Evolutionary conservation across 352 stramenopile genomes (phyloP).

Genomic region (Phytophthora cactorum): DNA sequence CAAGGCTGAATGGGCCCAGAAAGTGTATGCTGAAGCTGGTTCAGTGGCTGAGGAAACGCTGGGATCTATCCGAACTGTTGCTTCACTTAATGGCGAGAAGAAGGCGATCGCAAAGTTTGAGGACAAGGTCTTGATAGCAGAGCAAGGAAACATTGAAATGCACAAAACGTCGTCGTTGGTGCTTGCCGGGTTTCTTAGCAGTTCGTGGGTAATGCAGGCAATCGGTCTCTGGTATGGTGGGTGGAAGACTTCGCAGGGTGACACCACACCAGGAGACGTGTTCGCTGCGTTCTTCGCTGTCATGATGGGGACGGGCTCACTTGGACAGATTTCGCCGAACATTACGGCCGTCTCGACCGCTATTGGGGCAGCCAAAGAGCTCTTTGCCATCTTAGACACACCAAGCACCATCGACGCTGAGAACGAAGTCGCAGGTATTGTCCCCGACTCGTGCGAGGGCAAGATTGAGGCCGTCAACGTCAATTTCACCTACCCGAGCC

Average conservation of each 20-base stretch:
- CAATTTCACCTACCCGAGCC: constrained; percentile 82
- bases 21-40: constrained; percentile 52
- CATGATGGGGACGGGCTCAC: constrained; percentile 43
- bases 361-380: constrained; percentile 32
- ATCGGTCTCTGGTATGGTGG: constrained; percentile 65
- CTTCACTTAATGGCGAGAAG: constrained; percentile 47
- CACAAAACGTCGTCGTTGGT: constrained; percentile 42
- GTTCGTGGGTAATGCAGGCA: constrained; percentile 57
- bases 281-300: constrained; percentile 61
- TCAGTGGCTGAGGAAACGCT: constrained; percentile 54
- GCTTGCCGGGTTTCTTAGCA: constrained; percentile 46
- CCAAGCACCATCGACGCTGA: constrained; percentile 55
- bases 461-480: constrained; percentile 64
- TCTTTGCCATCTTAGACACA: constrained; percentile 62
- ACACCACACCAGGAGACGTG: constrained; percentile 43
- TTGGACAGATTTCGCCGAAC: constrained; percentile 58
- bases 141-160: constrained; percentile 47
- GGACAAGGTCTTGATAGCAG: constrained; percentile 32
- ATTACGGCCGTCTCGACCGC: constrained; percentile 48
- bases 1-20: constrained; percentile 36
- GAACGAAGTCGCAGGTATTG: constrained; percentile 40
- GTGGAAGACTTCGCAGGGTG: constrained; percentile 40
- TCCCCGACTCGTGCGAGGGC: constrained; percentile 44
- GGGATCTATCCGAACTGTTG: constrained; percentile 48
- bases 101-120: constrained; percentile 45